Base-by-base conservation (phyloP, 1,284 basidiomycete genomes). In the Fomes fomentarius region DNA sequence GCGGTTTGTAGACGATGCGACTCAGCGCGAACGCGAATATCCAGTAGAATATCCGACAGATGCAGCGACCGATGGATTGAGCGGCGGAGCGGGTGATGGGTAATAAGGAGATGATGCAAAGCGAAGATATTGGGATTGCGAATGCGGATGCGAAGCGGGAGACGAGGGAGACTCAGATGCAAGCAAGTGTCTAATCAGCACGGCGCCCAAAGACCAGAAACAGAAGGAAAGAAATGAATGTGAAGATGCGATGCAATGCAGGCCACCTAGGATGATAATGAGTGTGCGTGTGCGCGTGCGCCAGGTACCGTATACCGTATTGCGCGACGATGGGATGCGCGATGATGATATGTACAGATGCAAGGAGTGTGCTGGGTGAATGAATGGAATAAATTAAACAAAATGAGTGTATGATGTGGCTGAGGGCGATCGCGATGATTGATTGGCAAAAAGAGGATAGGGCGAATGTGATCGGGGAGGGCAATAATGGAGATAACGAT, bases 331-430 rank as follows among this genome's bases (percentile, higher is more conserved):
- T 11, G 11, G 38, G 19, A 12, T 19, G 38, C 38, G 44, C 33
- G 42, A 43, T 35, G 21, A 30, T 28, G n/a, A 7, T 30, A 50
- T 47, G 43, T 15, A 40, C 38, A 34, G 45, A 44, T 54, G 48
- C 47, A 62, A 62, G 15, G 61, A 62, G 58, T 39, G 57, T 59
- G 52, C 22, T 30, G 10, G 47, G 28, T 25, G 41, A 37, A 53
- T 43, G 50, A 51, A 58, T 49, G 49, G 47, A 17, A 45, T 45
- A 45, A 45, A 34, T 45, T 45, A 45, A 33, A 34, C 17, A 22
- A 40, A 43, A 50, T 14, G 48, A n/a, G 54, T 45, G 37, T n/a
- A 26, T 24, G 43, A 24, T 39, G 44, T 43, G 49, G 35, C 37
- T 34, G 30, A 42, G 28, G 44, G 31, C 30, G 40, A 30, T 19